A percentile compares a stretch with the other conserved stretches of the same genome.
phyloP scores from a whole-genome alignment of 2,329 filamentous ascomycete genomes.

The Fusarium equiseti region DNA sequence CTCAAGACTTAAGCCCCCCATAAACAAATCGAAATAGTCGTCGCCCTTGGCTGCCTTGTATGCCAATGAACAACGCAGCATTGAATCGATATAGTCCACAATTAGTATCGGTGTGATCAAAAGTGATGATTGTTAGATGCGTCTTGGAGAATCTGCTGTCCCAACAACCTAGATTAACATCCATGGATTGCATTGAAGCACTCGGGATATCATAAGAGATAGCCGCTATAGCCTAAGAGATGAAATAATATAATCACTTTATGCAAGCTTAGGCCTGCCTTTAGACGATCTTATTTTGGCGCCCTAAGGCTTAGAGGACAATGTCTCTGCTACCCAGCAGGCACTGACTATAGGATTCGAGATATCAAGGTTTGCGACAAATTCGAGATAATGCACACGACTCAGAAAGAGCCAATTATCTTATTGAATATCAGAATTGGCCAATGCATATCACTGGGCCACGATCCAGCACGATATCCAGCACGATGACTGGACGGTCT shows the following conservation, averaged over 20 bases:
- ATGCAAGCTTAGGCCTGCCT: background rate
- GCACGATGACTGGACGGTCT: background rate
- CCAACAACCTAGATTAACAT: background rate
- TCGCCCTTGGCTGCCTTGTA: background rate
- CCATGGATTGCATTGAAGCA: background rate
- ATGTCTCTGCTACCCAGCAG: background rate
- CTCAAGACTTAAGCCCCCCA: background rate
- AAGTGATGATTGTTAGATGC: background rate
- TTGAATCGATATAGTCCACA: background rate
- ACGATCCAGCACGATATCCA: background rate
- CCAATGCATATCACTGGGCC: background rate
- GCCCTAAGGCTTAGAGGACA: background rate
- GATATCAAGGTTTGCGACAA: background rate
- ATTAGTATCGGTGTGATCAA: background rate
- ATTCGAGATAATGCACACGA: background rate
- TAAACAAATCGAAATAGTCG: background rate
- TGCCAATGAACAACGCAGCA: background rate
- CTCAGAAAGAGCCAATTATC: background rate
- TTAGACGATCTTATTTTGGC: background rate
- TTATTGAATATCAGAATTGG: background rate
- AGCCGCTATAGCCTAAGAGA: background rate
- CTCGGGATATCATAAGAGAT: background rate
- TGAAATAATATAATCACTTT: background rate
- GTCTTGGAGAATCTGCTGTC: background rate
- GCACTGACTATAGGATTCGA: background rate